Evolutionary conservation across 106 monocot genomes (phyloP).

Genomic region (Dioscorea zingiberensis): DNA sequence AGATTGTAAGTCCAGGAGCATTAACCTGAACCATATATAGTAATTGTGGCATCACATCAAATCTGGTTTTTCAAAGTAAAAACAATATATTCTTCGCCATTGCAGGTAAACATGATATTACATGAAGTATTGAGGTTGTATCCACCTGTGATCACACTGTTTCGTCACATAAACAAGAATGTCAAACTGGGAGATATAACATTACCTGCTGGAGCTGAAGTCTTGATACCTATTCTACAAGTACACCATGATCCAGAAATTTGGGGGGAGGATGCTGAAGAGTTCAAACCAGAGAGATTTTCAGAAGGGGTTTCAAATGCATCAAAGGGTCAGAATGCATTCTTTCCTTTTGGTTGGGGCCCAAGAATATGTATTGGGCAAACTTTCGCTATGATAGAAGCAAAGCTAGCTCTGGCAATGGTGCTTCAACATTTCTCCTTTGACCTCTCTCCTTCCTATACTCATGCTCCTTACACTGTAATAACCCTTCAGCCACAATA

Average conservation of each 20-base stretch:
- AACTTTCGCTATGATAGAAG: slow-evolving; percentile 21
- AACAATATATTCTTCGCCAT: neutral
- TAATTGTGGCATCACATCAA: too few species aligned
- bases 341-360: slow-evolving; percentile 26
- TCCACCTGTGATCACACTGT: slow-evolving; percentile 19
- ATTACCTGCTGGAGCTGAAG: slow-evolving; percentile 22
- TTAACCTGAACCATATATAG: too few species aligned
- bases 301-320: slow-evolving; percentile 24
- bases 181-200: slow-evolving; percentile 16
- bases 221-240: slow-evolving; percentile 18
- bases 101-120: slow-evolving; percentile 50
- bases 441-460: slow-evolving; percentile 41
- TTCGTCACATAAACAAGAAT: neutral
- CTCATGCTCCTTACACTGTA: slow-evolving; percentile 41
- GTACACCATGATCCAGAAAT: slow-evolving; percentile 17
- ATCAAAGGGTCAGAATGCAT: slow-evolving; percentile 8
- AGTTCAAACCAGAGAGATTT: slow-evolving; percentile 42
- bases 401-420: slow-evolving; percentile 20
- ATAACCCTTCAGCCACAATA: slow-evolving; percentile 36
- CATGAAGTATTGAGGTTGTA: slow-evolving; percentile 48
- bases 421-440: slow-evolving; percentile 33
- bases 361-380: slow-evolving; percentile 24
- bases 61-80: too few species aligned
- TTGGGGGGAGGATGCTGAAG: slow-evolving; percentile 34
- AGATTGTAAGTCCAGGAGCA: slow-evolving; percentile 21